Percentiles rank a stretch among this genome's conserved stretches.
These are phyloP conservation scores for Trametopsis cervina DNA, from an alignment of 768 basidiomycete genomes.

Conservation along the genomic window DNA sequence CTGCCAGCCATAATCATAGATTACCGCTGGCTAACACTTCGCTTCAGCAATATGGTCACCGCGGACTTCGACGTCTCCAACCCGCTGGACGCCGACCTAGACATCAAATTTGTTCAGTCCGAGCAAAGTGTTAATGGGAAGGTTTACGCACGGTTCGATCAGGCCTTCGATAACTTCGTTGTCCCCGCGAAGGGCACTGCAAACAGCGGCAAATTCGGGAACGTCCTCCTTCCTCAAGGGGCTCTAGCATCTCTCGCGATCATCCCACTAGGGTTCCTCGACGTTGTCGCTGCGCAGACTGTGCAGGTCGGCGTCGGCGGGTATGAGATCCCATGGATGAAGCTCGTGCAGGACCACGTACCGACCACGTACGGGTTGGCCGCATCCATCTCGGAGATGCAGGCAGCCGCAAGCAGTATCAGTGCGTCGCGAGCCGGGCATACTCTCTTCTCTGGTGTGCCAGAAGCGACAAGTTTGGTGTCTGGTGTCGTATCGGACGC, in stretches of 20 bases:
- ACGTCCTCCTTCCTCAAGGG: constrained; percentile 56
- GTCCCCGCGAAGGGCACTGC: constrained; percentile 52
- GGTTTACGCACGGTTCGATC: constrained; percentile 53
- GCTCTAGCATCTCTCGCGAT: constrained; percentile 49
- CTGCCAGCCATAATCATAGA: no score
- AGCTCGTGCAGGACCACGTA: neutral
- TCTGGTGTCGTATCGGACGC: neutral
- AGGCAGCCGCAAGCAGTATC: neutral
- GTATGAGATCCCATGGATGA: constrained; percentile 1
- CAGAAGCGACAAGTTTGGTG: neutral
- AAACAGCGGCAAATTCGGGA: constrained; percentile 50
- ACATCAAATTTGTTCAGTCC: constrained; percentile 50
- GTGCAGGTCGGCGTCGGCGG: constrained; percentile 16
- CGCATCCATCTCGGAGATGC: neutral
- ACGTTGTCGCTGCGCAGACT: constrained; percentile 45
- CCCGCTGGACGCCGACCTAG: constrained; percentile 50
- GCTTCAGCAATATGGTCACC: constrained; percentile 37
- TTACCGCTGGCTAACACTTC: neutral
- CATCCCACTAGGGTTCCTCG: constrained; percentile 46
- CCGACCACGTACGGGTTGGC: neutral
- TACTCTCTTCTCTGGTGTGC: neutral
- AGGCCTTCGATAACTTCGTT: constrained; percentile 46
- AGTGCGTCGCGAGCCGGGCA: neutral
- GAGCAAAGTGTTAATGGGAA: constrained; percentile 45
- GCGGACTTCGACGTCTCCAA: constrained; percentile 56